A percentile compares a stretch with the other conserved stretches of the same genome.
Conservation (phyloP, 2,329 filamentous ascomycete species). For the Fusarium nanum region DNA sequence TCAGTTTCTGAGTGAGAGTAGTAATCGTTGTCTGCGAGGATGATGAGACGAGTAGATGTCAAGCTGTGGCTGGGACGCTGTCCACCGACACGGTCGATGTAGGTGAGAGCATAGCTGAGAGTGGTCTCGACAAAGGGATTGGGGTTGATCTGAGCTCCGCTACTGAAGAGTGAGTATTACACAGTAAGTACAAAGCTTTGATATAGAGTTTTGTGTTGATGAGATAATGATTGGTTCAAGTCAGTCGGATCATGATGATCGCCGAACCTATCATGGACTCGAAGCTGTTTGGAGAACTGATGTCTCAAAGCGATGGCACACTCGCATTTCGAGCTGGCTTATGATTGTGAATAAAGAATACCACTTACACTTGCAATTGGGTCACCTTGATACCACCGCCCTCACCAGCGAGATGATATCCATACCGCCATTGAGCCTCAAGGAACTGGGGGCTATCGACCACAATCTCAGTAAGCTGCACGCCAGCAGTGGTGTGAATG, state of each 20-base stretch:
- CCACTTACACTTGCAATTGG: conserved; percentile 79
- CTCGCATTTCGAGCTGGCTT: background rate
- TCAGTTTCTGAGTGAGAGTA: conserved; percentile 73
- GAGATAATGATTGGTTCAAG: background rate
- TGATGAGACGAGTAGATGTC: conserved; percentile 78
- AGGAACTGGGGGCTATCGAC: conserved; percentile 93
- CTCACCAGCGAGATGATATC: conserved; percentile 75
- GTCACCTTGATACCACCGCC: conserved; percentile 85
- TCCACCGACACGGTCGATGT: conserved; percentile 66
- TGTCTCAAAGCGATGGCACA: background rate
- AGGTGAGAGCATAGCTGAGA: conserved; percentile 86
- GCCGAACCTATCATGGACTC: conserved; percentile 12
- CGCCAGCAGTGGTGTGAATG: conserved; percentile 70
- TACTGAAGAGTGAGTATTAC: conserved; percentile 46
- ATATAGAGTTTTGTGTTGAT: background rate
- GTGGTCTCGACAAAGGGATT: conserved; percentile 96
- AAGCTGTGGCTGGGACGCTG: conserved; percentile 62
- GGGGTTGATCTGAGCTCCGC: conserved; percentile 58
- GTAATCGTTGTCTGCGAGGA: conserved; percentile 96
- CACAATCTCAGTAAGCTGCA: conserved; percentile 77
- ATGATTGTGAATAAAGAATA: background rate
- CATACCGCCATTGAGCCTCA: conserved; percentile 88
- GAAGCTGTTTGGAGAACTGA: background rate
- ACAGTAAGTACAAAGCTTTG: background rate
- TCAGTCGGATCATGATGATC: conserved; percentile 4